These are phyloP conservation scores for Thelonectria discophora DNA, from an alignment of 2,329 filamentous ascomycete species.

Conservation along the genomic window DNA sequence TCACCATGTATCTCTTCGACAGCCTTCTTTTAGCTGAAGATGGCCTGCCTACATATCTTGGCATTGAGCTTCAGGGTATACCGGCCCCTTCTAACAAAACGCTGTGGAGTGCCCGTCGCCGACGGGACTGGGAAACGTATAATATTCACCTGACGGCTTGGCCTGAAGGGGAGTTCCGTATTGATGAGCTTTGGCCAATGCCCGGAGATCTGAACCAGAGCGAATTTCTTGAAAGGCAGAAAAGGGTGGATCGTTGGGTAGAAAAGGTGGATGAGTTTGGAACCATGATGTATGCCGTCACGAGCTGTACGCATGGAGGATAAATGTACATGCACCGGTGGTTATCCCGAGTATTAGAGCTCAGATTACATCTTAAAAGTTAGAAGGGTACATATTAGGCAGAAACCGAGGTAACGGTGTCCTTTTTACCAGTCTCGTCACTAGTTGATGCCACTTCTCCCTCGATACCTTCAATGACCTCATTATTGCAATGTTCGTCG, in stretches of 20 bases:
- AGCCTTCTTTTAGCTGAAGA: constrained; percentile 56
- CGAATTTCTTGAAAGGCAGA: constrained; percentile 41
- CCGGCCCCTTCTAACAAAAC: constrained; percentile 52
- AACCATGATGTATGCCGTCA: constrained; percentile 61
- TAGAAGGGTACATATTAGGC: too few species aligned
- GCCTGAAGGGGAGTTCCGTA: constrained; percentile 51
- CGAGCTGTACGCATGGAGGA: too few species aligned
- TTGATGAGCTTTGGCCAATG: constrained; percentile 62
- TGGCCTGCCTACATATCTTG: constrained; percentile 57
- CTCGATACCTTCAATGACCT: too few species aligned
- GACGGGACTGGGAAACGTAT: constrained; percentile 56
- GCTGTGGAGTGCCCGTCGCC: constrained; percentile 54
- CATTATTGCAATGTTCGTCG: too few species aligned
- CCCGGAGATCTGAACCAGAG: constrained; percentile 40
- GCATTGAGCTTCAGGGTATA: constrained; percentile 56
- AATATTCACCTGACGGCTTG: constrained; percentile 54
- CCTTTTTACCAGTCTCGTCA: too few species aligned
- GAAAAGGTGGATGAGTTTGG: constrained; percentile 62
- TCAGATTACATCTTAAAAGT: too few species aligned
- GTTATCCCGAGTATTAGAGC: too few species aligned
- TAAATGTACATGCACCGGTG: too few species aligned
- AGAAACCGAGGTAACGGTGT: too few species aligned
- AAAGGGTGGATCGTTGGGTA: constrained; percentile 59
- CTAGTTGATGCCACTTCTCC: too few species aligned
- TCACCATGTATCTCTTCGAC: constrained; percentile 63